phyloP scores from a whole-genome alignment of 1,284 basidiomycete genomes.

The Tremellales sp. region DNA sequence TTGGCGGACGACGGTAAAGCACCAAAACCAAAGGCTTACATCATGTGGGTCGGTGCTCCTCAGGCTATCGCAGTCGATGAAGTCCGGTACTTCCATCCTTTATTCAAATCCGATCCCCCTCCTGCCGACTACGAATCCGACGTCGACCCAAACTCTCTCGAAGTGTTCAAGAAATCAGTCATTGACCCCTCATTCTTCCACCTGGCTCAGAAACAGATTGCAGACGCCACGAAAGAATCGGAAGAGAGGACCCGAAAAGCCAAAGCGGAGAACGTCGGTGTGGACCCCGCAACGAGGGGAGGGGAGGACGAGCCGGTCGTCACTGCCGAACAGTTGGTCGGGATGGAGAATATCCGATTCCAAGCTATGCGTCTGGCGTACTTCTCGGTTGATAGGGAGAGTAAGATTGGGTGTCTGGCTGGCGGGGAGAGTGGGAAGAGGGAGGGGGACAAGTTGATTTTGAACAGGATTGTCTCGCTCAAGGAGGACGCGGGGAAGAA shows the following conservation, averaged over 20 bases:
- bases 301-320: slow-evolving; percentile 59
- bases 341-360: slow-evolving; percentile 91
- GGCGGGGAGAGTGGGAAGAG: slow-evolving; percentile 52
- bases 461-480: slow-evolving; percentile 90
- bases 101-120: slow-evolving; percentile 94
- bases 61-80: slow-evolving; percentile 75
- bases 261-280: slow-evolving; percentile 37
- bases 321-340: slow-evolving; percentile 75
- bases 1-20: slow-evolving; percentile 63
- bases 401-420: slow-evolving; percentile 62
- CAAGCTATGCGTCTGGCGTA: slow-evolving; percentile 95
- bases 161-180: slow-evolving; percentile 73
- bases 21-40: slow-evolving; percentile 90
- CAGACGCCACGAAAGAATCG: slow-evolving; percentile 64
- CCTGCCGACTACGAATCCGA: slow-evolving; percentile 78
- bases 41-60: slow-evolving; percentile 96
- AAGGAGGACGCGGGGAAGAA: slow-evolving; percentile 93
- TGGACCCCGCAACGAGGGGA: slow-evolving; percentile 16
- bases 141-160: slow-evolving; percentile 75
- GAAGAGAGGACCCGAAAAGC: slow-evolving; percentile 59
- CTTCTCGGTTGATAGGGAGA: slow-evolving; percentile 87
- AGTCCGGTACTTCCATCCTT: slow-evolving; percentile 83
- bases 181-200: slow-evolving; percentile 87
- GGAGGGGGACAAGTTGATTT: slow-evolving; percentile 71
- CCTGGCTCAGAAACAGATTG: slow-evolving; percentile 67